Evolutionary conservation across 2,329 filamentous ascomycete genomes (phyloP), one percentile per base, ranked within the genome.

Genomic region (Paraphoma chrysanthemicola): DNA sequence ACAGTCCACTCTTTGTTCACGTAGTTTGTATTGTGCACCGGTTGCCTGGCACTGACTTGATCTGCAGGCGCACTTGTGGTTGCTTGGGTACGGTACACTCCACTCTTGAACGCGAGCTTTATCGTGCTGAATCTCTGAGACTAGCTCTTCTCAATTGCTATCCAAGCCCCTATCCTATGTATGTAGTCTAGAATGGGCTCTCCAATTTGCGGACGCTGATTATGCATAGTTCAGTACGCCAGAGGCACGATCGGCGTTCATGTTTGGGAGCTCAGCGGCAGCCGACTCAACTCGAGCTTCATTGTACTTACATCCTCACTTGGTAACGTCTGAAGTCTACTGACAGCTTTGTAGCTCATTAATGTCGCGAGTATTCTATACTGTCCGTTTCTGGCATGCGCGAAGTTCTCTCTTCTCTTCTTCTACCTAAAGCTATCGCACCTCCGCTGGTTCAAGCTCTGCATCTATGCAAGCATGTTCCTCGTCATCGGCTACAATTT

Each of bases 331-430:
- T 60, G 3, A 58, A 36, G 33, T 3, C 7, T 6, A 6, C 33
- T 10, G 33, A 36, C 14, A 36, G 9, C 10, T 36, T 10, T 36
- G 7, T 30, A 53, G 53, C 41, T 59, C 28, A 41, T 56, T 29
- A 56, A 30, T 11, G 48, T 62, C 6, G 53, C 56, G 6, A 53
- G 46, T 17, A 62, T 62, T 4, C 31, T 64, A 11, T 64, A 64
- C 50, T 60, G 58, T 16, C 54, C 59, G 6, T 64, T 59, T 30
- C 52, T 54, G 6, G 64, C 62, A 5, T 57, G 52, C 51, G 64
- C 66, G 16, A 68, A 68, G n/a, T 50, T 64, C 11, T 65, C 64
- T 14, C 62, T 68, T 9, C 56, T 64, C 4, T 54, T 68, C 42
- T 58, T 66, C 53, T 68, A 67, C 41, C 56, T 60, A 31, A 56